Evolutionary conservation across 2,329 filamentous ascomycete genomes (phyloP).

Genomic region (Cladosporium sphaerospermum): DNA sequence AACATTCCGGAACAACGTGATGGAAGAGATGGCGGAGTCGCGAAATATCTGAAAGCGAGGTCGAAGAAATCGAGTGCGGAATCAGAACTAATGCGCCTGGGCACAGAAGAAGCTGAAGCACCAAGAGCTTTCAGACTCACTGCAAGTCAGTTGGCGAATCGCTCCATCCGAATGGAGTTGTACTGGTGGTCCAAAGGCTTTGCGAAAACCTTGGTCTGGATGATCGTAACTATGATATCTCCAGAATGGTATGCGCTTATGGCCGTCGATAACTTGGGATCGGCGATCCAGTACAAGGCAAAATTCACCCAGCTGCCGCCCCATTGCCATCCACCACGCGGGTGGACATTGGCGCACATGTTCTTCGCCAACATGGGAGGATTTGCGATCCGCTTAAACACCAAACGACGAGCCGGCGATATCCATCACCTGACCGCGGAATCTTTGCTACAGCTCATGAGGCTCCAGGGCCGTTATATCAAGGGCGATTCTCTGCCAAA

Average conservation of each 20-base stretch:
- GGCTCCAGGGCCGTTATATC: background rate
- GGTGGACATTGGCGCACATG: slow-evolving; percentile 25
- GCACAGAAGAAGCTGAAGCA: background rate
- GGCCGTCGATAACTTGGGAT: background rate
- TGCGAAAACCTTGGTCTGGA: background rate
- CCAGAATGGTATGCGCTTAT: background rate
- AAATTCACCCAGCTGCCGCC: background rate
- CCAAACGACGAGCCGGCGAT: background rate
- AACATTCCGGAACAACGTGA: slow-evolving; percentile 27
- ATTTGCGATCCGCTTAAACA: slow-evolving; percentile 6
- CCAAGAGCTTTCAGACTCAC: background rate
- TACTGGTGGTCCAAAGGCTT: background rate
- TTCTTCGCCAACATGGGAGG: slow-evolving; percentile 32
- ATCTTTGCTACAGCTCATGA: background rate
- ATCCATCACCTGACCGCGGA: background rate
- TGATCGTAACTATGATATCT: background rate
- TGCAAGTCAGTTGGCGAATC: background rate
- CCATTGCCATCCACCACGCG: background rate
- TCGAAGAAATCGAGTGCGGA: background rate
- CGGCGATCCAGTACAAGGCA: background rate
- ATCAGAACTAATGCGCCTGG: background rate
- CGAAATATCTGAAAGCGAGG: background rate
- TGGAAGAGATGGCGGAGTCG: background rate
- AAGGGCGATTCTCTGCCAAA: background rate
- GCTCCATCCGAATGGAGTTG: background rate